Evolutionary conservation across 106 monocot species (phyloP).

Genomic region (Chionographis japonica): DNA sequence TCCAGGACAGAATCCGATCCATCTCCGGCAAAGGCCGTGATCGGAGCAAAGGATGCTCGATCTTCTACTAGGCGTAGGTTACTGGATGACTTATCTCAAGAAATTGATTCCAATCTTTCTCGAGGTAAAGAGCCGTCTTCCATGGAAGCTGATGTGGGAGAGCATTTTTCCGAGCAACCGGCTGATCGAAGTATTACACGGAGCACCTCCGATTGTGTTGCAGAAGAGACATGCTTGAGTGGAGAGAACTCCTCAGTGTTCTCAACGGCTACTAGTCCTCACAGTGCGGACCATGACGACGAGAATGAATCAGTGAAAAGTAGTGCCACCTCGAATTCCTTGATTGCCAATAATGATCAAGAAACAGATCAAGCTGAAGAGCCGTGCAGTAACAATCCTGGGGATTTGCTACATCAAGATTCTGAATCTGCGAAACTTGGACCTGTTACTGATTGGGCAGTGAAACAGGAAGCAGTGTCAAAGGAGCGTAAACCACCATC

Average conservation of each 20-base stretch:
- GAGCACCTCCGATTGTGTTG: conserved; percentile 2
- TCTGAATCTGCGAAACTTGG: background rate
- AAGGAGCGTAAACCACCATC: conserved; percentile 27
- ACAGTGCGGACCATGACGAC: conserved; percentile 12
- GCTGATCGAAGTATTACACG: conserved; percentile 10
- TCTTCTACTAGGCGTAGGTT: conserved; percentile 32
- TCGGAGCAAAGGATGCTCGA: conserved; percentile 15
- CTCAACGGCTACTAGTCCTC: conserved; percentile 24
- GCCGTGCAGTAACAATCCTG: background rate
- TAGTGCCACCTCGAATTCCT: conserved; percentile 45
- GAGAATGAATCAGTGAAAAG: conserved; percentile 43
- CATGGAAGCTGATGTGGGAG: conserved; percentile 13
- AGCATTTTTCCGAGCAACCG: conserved; percentile 8
- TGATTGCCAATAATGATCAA: conserved; percentile 22
- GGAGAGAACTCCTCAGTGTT: conserved; percentile 29
- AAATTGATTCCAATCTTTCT: background rate
- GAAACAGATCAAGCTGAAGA: conserved; percentile 8
- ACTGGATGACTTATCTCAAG: conserved; percentile 33
- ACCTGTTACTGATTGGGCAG: background rate
- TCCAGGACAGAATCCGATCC: conserved; percentile 43
- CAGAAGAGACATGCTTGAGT: conserved; percentile 22
- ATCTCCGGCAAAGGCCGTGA: conserved; percentile 13
- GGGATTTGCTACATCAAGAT: background rate
- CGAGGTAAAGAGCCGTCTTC: conserved; percentile 2
- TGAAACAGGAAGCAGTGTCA: background rate